These are phyloP conservation scores for Chionographis japonica DNA, from an alignment of 106 monocot genomes.

Conservation along the genomic window DNA sequence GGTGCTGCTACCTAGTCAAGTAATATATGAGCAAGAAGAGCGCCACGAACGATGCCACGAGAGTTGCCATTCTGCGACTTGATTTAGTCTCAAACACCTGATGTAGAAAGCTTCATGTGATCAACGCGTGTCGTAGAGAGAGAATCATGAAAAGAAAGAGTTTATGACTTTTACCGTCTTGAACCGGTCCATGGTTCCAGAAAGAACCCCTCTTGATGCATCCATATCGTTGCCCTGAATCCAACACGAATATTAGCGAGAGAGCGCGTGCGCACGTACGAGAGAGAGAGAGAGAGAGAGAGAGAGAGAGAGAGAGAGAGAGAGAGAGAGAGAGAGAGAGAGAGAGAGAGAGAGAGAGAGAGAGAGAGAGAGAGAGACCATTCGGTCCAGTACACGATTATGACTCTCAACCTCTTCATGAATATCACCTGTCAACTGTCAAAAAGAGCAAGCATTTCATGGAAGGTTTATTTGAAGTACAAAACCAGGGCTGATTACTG, in stretches of 20 bases:
- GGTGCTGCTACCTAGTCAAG: constrained; percentile 53
- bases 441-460: constrained; percentile 2
- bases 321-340: neutral
- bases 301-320: neutral
- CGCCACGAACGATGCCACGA: constrained; percentile 77
- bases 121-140: neutral
- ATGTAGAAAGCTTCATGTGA: neutral
- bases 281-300: neutral
- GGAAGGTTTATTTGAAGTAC: too few species aligned
- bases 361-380: constrained; percentile 36
- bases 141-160: neutral
- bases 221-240: constrained; percentile 91
- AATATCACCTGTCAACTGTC: constrained; percentile 77
- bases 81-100: constrained; percentile 96
- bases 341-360: neutral
- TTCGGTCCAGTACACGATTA: constrained; percentile 59
- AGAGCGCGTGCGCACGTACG: neutral
- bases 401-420: constrained; percentile 67
- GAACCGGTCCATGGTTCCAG: constrained; percentile 87
- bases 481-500: too few species aligned
- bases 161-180: constrained; percentile 60
- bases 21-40: constrained; percentile 90
- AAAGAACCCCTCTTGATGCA: constrained; percentile 83
- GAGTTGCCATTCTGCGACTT: constrained; percentile 75
- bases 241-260: neutral